Evolutionary conservation across 305 asterid species (phyloP).

Genomic region (Plantago coronopus): DNA sequence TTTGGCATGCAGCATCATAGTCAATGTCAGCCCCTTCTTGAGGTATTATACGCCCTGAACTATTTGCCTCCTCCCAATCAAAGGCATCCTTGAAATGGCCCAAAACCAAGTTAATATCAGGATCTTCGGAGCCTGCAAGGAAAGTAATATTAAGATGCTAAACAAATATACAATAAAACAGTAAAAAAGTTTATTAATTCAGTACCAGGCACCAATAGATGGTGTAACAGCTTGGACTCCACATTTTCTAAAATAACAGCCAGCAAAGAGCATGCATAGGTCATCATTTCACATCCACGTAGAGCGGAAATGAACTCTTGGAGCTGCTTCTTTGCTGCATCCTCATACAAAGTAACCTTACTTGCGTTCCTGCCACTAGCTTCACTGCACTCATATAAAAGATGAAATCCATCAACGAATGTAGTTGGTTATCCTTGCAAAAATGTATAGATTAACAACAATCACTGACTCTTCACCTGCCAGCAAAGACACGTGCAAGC

Average conservation of each 20-base stretch:
- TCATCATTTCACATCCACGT: constrained; percentile 82
- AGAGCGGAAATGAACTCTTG: constrained; percentile 87
- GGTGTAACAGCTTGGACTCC: constrained; percentile 60
- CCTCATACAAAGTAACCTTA: constrained; percentile 86
- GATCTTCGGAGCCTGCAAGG: constrained; percentile 62
- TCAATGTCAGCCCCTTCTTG: constrained; percentile 84
- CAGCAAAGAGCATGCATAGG: constrained; percentile 66
- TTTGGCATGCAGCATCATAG: constrained; percentile 80
- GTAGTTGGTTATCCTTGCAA: constrained; percentile 14
- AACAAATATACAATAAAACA: constrained; percentile 16
- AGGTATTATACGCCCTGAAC: constrained; percentile 89
- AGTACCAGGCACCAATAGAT: constrained; percentile 71
- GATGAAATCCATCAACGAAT: constrained; percentile 19
- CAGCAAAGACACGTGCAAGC: constrained; percentile 82
- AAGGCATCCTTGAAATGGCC: constrained; percentile 83
- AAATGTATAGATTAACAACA: constrained; percentile 14
- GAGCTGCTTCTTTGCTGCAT: constrained; percentile 84
- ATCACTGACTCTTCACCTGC: constrained; percentile 58
- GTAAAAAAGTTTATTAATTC: constrained; percentile 19
- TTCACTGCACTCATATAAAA: constrained; percentile 55
- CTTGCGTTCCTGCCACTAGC: constrained; percentile 89
- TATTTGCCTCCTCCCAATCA: constrained; percentile 93
- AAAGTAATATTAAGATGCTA: constrained; percentile 29
- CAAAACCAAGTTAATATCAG: constrained; percentile 56
- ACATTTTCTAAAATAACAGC: constrained; percentile 50